A percentile compares a stretch with the other conserved stretches of the same genome.
Evolutionary conservation across 345 rosid genomes (phyloP).

Genomic region (Pistacia integerrima): DNA sequence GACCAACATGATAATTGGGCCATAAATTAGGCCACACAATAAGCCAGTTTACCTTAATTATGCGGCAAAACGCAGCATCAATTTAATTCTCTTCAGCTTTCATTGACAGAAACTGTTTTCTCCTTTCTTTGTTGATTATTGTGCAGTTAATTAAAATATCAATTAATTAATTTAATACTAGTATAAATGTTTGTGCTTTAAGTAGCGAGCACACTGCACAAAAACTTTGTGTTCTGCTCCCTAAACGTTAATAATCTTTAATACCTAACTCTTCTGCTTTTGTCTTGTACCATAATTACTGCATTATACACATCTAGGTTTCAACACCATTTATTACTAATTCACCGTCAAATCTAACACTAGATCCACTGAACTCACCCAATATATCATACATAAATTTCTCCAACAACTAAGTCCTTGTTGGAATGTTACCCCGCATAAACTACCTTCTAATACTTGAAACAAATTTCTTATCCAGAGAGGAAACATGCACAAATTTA

Average conservation of each 20-base stretch:
- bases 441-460: not conserved
- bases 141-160: not conserved
- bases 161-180: too few relatives aligned
- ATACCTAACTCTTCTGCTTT: not conserved
- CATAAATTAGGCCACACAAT: too few relatives aligned
- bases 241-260: too few relatives aligned
- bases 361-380: constrained; percentile 10
- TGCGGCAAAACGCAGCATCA: not conserved
- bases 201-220: not conserved
- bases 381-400: not conserved
- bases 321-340: not conserved
- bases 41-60: too few relatives aligned
- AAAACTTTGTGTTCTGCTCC: not conserved
- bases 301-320: not conserved
- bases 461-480: not conserved
- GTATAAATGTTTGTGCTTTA: not conserved
- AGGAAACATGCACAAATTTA: constrained; percentile 6
- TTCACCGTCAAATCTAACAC: not conserved
- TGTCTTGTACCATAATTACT: not conserved
- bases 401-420: not conserved
- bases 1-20: too few relatives aligned
- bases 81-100: not conserved
- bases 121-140: not conserved
- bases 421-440: not conserved
- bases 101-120: not conserved